Evolutionary conservation across 495 filamentous ascomycete species (phyloP).

Genomic region (Trichoderma gamsii): DNA sequence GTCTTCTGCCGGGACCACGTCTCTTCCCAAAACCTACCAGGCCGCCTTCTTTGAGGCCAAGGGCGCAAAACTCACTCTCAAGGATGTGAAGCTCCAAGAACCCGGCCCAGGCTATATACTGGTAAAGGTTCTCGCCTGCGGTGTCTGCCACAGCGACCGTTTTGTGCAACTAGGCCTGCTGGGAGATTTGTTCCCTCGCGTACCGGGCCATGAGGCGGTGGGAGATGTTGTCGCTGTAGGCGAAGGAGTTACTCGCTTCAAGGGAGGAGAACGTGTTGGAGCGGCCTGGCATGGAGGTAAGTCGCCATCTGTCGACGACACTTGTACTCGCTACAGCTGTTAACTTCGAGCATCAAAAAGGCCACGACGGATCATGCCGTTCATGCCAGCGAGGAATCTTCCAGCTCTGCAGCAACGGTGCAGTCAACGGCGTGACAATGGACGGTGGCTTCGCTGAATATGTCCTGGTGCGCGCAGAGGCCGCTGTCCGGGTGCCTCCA

Average conservation of each 20-base stretch:
- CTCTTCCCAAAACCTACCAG: slow-evolving; percentile 46
- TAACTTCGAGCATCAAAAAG: no score
- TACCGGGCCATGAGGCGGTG: slow-evolving; percentile 52
- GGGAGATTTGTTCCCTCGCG: slow-evolving; percentile 40
- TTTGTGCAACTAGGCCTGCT: slow-evolving; percentile 32
- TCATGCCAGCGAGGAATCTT: no score
- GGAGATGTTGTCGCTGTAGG: slow-evolving; percentile 46
- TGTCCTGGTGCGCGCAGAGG: slow-evolving; percentile 52
- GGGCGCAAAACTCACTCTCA: slow-evolving; percentile 34
- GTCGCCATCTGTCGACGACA: no score
- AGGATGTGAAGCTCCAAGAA: slow-evolving; percentile 35
- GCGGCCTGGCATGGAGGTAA: slow-evolving; percentile 51
- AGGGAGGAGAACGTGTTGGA: slow-evolving; percentile 45
- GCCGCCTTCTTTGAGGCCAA: slow-evolving; percentile 38
- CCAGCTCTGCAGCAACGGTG: no score
- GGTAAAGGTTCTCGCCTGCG: slow-evolving; percentile 48
- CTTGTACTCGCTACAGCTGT: no score
- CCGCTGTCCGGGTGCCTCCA: slow-evolving; percentile 52
- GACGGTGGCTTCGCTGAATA: slow-evolving; percentile 61
- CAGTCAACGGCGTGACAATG: slow-evolving; percentile 46
- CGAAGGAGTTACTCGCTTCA: slow-evolving; percentile 37
- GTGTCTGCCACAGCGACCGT: slow-evolving; percentile 46
- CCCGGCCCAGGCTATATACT: slow-evolving; percentile 43
- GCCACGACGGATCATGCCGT: no score
- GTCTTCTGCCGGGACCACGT: background rate